These are phyloP conservation scores for Apophysomyces trapeziformis DNA, from an alignment of 371 early-diverging fungal species.

Conservation along the genomic window DNA sequence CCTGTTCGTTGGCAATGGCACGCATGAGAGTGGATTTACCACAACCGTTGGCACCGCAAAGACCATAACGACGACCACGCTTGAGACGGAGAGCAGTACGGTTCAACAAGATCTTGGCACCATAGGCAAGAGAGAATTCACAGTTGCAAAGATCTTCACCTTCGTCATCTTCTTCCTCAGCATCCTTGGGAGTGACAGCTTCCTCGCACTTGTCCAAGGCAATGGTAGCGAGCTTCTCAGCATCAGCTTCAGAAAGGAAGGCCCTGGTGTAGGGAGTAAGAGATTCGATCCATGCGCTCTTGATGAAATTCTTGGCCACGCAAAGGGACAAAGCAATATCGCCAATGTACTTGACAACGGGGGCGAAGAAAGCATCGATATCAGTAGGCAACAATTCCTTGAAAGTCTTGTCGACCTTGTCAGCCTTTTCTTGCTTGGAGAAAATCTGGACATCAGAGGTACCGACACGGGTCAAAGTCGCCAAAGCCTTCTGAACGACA, in stretches of 20 bases:
- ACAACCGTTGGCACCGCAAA: conserved; percentile 64
- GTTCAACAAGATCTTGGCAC: conserved; percentile 83
- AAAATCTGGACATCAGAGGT: conserved; percentile 29
- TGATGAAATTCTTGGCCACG: conserved; percentile 38
- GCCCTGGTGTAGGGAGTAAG: conserved; percentile 33
- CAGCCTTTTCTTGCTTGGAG: conserved; percentile 50
- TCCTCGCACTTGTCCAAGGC: conserved; percentile 47
- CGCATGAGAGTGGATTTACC: conserved; percentile 92
- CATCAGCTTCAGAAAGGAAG: conserved; percentile 27
- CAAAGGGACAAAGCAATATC: conserved; percentile 41
- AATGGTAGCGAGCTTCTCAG: conserved; percentile 36
- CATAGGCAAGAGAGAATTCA: conserved; percentile 82
- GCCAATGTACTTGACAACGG: conserved; percentile 40
- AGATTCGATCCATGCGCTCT: conserved; percentile 44
- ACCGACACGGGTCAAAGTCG: conserved; percentile 42
- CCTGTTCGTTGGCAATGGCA: conserved; percentile 73
- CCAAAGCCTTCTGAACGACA: conserved; percentile 56
- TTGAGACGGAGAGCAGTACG: conserved; percentile 74
- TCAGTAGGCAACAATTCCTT: conserved; percentile 46
- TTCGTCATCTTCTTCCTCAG: conserved; percentile 67
- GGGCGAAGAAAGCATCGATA: conserved; percentile 44
- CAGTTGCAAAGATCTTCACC: conserved; percentile 81
- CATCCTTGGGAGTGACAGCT: conserved; percentile 47
- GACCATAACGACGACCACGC: conserved; percentile 67
- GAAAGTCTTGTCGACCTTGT: conserved; percentile 44